These are phyloP conservation scores for Diaporthe sp. DNA, from an alignment of 2,329 filamentous ascomycete genomes.

Conservation along the genomic window DNA sequence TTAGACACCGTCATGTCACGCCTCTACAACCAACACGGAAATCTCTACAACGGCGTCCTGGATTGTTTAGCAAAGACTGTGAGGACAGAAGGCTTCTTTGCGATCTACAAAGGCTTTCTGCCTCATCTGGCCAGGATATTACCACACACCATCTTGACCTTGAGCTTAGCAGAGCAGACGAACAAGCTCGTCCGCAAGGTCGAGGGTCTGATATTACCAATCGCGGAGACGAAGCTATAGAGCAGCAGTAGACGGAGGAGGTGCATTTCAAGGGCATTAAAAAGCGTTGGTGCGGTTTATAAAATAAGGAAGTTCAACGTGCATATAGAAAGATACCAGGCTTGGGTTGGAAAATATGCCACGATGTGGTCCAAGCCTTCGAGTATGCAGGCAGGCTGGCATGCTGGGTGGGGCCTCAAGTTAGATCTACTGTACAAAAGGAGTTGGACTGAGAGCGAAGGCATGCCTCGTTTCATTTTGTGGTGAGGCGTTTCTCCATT, in stretches of 20 bases:
- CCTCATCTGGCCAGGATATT: constrained; percentile 94
- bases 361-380: background rate
- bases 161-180: constrained; percentile 95
- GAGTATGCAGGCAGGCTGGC: constrained; percentile 15
- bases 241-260: background rate
- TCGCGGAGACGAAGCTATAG: constrained; percentile 35
- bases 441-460: background rate
- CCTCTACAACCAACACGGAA: constrained; percentile 98
- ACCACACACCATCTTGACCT: constrained; percentile 93
- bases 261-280: background rate
- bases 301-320: constrained; percentile 15
- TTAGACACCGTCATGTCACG: constrained; percentile 97
- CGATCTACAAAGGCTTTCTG: constrained; percentile 98
- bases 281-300: background rate
- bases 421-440: background rate
- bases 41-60: constrained; percentile 93
- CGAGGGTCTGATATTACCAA: constrained; percentile 61
- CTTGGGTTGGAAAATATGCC: constrained; percentile 13
- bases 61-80: constrained; percentile 94
- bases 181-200: constrained; percentile 90
- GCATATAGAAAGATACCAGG: constrained; percentile 35
- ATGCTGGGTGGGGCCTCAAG: background rate
- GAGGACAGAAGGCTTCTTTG: constrained; percentile 89
- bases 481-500: too few relatives aligned
- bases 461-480: background rate